phyloP scores from a whole-genome alignment of 2,329 filamentous ascomycete genomes.

The Cladobotryum mycophilum region DNA sequence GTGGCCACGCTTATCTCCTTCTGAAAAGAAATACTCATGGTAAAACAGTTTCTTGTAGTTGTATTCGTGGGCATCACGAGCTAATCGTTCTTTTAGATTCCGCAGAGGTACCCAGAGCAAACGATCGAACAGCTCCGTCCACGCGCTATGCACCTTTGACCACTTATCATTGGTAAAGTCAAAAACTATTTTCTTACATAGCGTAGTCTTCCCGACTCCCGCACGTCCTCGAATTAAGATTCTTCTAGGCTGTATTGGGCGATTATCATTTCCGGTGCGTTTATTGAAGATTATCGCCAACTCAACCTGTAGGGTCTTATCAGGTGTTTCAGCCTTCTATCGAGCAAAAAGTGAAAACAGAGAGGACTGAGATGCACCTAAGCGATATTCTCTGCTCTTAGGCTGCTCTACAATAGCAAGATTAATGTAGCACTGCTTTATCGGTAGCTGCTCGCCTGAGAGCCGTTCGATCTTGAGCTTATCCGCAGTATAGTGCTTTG shows the following conservation, averaged over 20 bases:
- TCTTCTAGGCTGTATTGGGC: no score
- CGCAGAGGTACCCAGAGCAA: slow-evolving; percentile 35
- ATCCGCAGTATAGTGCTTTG: slow-evolving; percentile 17
- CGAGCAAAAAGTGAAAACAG: no score
- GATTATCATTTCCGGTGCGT: slow-evolving; percentile 4
- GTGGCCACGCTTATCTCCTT: no score
- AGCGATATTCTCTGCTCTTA: no score
- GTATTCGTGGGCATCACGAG: no score
- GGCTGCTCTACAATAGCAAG: slow-evolving; percentile 29
- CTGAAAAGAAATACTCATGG: slow-evolving; percentile 27
- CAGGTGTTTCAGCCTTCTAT: slow-evolving; percentile 17
- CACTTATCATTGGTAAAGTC: slow-evolving; percentile 25
- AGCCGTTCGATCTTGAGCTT: slow-evolving; percentile 28
- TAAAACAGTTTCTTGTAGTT: slow-evolving; percentile 20
- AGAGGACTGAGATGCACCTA: no score
- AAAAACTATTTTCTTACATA: slow-evolving; percentile 34
- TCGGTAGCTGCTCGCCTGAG: slow-evolving; percentile 25
- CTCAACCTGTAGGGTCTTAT: slow-evolving; percentile 17
- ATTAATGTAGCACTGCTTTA: slow-evolving; percentile 36
- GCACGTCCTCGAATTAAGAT: slow-evolving; percentile 30
- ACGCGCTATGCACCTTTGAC: no score
- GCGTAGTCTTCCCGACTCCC: slow-evolving; percentile 32
- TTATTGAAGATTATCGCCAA: slow-evolving; percentile 23
- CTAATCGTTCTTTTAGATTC: slow-evolving; percentile 27
- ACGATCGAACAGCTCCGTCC: slow-evolving; percentile 25